Conservation (phyloP, 257 asterid species). For the Solanum sejunctum region DNA sequence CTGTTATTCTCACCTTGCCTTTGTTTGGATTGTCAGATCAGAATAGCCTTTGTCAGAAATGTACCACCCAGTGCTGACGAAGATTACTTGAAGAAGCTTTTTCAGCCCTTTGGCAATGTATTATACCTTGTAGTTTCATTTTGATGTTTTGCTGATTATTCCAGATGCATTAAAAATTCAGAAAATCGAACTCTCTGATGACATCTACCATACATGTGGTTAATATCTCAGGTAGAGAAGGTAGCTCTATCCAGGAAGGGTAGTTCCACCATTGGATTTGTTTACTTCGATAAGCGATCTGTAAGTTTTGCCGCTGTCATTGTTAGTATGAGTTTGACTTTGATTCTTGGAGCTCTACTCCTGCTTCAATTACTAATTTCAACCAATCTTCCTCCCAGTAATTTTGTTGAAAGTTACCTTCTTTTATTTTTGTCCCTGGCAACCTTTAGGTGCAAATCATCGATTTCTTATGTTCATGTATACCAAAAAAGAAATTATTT, state of each 20-base stretch:
- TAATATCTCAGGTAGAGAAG: constrained; percentile 64
- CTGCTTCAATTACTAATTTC: not conserved
- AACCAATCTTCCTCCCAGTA: not conserved
- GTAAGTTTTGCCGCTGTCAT: constrained; percentile 32
- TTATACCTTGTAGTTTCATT: constrained; percentile 6
- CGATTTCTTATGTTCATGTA: not conserved
- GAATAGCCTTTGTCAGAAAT: constrained; percentile 67
- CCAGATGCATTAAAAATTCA: not conserved
- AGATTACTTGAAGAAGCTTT: constrained; percentile 52
- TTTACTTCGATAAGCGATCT: constrained; percentile 59
- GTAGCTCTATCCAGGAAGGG: constrained; percentile 57
- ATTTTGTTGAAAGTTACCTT: not conserved
- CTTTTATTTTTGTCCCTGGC: not conserved
- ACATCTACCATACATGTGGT: not conserved
- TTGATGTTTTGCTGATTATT: not conserved
- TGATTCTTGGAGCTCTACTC: not conserved
- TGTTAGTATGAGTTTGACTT: not conserved
- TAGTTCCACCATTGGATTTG: constrained; percentile 54
- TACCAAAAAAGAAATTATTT: not conserved
- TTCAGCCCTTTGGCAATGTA: constrained; percentile 84
- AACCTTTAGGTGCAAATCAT: not conserved
- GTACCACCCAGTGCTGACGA: constrained; percentile 68
- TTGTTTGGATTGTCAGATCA: constrained; percentile 46
- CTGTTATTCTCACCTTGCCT: constrained; percentile 5
- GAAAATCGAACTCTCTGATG: not conserved